Evolutionary conservation across 2,329 filamentous ascomycete genomes (phyloP).

Genomic region (Tolypocladium amazonense): DNA sequence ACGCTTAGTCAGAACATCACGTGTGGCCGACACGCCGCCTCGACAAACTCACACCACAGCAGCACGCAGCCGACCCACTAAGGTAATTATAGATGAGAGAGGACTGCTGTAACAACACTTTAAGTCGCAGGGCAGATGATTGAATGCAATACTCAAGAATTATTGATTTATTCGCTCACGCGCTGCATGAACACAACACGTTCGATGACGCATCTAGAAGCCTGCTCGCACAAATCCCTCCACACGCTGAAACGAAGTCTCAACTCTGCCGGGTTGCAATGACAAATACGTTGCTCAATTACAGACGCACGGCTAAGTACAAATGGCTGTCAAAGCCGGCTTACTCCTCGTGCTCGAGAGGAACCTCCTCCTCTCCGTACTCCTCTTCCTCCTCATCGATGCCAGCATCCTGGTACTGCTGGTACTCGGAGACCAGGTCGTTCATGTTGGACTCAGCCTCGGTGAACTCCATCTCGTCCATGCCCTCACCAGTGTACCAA

Average conservation of each 20-base stretch:
- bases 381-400: slow-evolving; percentile 97
- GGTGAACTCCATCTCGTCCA: slow-evolving; percentile 99
- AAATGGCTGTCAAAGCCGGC: background rate
- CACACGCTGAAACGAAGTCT: slow-evolving; percentile 21
- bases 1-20: slow-evolving; percentile 9
- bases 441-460: slow-evolving; percentile 99
- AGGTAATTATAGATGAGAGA: background rate
- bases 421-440: slow-evolving; percentile 98
- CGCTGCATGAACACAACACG: background rate
- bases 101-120: background rate
- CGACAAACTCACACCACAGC: background rate
- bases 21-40: background rate
- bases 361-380: slow-evolving; percentile 79
- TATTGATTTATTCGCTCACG: background rate
- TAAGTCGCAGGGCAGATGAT: background rate
- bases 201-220: slow-evolving; percentile 6
- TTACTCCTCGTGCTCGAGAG: slow-evolving; percentile 58
- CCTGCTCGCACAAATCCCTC: slow-evolving; percentile 5
- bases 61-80: no score
- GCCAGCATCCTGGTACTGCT: slow-evolving; percentile 99
- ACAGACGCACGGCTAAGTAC: background rate
- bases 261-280: slow-evolving; percentile 12
- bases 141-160: background rate
- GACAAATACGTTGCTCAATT: background rate
- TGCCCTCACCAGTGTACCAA: slow-evolving; percentile 99